Evolutionary conservation across 202 grass and related monocot species (phyloP).

Genomic region (Digitaria exilis): DNA sequence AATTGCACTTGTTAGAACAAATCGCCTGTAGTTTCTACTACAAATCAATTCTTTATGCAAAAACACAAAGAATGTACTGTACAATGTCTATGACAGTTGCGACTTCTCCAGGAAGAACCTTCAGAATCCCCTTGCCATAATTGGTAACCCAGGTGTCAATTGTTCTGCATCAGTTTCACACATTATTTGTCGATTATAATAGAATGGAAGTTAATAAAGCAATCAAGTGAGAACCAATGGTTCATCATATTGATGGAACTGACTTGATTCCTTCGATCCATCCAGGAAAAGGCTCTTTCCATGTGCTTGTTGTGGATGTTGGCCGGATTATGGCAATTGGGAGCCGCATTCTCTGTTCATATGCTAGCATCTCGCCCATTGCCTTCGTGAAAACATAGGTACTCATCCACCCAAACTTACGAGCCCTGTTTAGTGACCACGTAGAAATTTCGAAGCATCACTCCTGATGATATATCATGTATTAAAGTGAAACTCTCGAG

Average conservation of each 20-base stretch:
- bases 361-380: constrained; percentile 38
- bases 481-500: not conserved
- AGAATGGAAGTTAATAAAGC: not conserved
- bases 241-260: not conserved
- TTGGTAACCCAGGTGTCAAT: constrained; percentile 21
- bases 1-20: not conserved
- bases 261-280: constrained; percentile 44
- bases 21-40: not conserved
- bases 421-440: constrained; percentile 12
- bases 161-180: constrained; percentile 6
- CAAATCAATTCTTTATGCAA: not conserved
- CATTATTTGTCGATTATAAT: not conserved
- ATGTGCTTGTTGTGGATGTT: constrained; percentile 27
- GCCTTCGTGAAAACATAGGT: constrained; percentile 35
- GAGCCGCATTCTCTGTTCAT: not conserved
- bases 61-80: no score
- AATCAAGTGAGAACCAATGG: not conserved
- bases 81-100: not conserved
- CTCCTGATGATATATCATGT: not conserved
- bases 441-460: not conserved
- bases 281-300: constrained; percentile 43
- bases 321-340: constrained; percentile 36
- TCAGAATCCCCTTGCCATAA: constrained; percentile 2
- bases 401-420: constrained; percentile 9
- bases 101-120: constrained; percentile 8